Evolutionary conservation across 768 basidiomycete genomes (phyloP).

Genomic region (Phanerochaete sordida): DNA sequence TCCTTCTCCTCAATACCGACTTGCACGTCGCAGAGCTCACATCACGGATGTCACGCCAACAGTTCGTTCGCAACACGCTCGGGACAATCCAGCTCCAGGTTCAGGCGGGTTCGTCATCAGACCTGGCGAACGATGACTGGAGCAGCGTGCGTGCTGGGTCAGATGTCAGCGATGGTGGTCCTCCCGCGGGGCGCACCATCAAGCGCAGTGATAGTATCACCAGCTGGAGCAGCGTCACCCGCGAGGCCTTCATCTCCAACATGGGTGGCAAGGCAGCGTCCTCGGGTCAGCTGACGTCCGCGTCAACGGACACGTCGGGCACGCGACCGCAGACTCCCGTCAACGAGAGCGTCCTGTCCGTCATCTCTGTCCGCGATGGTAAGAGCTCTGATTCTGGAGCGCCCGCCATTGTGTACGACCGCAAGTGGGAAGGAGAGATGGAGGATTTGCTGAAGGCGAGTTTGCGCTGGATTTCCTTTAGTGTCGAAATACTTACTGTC

Average conservation of each 20-base stretch:
- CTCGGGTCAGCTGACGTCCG: slow-evolving; percentile 23
- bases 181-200: slow-evolving; percentile 38
- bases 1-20: slow-evolving; percentile 94
- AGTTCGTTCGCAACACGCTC: slow-evolving; percentile 93
- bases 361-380: slow-evolving; percentile 41
- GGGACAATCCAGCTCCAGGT: slow-evolving; percentile 78
- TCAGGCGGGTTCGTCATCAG: slow-evolving; percentile 59
- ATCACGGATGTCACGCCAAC: slow-evolving; percentile 84
- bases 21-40: slow-evolving; percentile 91
- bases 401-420: slow-evolving; percentile 47
- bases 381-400: slow-evolving; percentile 31
- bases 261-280: slow-evolving; percentile 18
- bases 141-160: slow-evolving; percentile 57
- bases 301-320: slow-evolving; percentile 11
- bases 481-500: not conserved
- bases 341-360: slow-evolving; percentile 65
- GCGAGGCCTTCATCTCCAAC: slow-evolving; percentile 48
- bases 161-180: slow-evolving; percentile 50
- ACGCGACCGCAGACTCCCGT: slow-evolving; percentile 31
- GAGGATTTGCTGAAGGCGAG: slow-evolving; percentile 80
- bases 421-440: slow-evolving; percentile 83
- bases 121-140: slow-evolving; percentile 63
- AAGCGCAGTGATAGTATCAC: slow-evolving; percentile 82
- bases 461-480: not conserved
- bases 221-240: slow-evolving; percentile 79